These are phyloP conservation scores for Aureobasidium melanogenum DNA, from an alignment of 2,329 filamentous ascomycete species.

Conservation along the genomic window DNA sequence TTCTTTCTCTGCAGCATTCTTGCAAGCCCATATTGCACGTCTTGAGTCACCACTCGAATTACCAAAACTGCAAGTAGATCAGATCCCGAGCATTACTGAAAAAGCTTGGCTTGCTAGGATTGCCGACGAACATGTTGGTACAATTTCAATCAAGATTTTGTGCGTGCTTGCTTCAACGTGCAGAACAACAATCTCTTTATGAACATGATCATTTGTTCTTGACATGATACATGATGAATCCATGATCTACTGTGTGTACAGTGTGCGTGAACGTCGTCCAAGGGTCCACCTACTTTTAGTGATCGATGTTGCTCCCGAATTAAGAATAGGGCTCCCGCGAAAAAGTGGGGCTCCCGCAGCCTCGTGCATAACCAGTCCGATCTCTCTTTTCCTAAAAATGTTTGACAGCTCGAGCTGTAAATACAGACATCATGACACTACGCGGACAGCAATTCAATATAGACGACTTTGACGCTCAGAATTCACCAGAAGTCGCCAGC, in stretches of 20 bases:
- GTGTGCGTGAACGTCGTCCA: slow-evolving; percentile 3
- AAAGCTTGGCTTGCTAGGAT: slow-evolving; percentile 11
- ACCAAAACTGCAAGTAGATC: neutral
- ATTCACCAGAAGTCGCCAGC: slow-evolving; percentile 20
- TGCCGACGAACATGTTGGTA: neutral
- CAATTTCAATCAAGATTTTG: neutral
- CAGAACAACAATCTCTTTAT: neutral
- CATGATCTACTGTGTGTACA: neutral
- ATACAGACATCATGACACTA: slow-evolving; percentile 23
- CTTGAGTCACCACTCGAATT: neutral
- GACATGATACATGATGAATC: too few relatives aligned
- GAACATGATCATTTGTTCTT: neutral
- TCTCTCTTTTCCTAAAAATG: slow-evolving; percentile 3
- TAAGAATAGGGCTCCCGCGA: neutral
- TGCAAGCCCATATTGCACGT: neutral
- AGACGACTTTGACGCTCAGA: slow-evolving; percentile 40
- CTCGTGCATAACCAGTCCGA: slow-evolving; percentile 5
- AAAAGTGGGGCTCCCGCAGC: slow-evolving; percentile 5
- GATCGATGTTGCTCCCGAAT: slow-evolving; percentile 3
- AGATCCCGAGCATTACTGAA: slow-evolving; percentile 1
- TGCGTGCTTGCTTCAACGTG: neutral
- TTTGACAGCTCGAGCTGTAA: neutral
- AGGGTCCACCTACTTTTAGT: slow-evolving; percentile 2
- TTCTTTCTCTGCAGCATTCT: neutral
- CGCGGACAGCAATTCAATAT: slow-evolving; percentile 53